Base-by-base conservation (phyloP, 129 eudicot species). In the sunflower (Helianthus annuus) region DNA sequence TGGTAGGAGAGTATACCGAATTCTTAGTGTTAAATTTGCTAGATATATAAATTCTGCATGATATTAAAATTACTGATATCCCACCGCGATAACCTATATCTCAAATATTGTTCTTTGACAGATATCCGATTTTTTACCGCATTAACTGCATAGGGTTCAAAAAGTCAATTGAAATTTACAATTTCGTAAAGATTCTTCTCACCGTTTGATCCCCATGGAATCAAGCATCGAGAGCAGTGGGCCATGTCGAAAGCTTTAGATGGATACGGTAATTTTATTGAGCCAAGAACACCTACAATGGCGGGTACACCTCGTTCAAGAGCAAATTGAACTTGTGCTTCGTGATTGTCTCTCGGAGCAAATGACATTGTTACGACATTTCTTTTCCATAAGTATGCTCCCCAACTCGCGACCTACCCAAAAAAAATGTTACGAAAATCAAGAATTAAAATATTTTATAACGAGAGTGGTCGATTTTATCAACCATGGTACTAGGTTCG, bases 281-380 rank as follows among this genome's bases (percentile, higher is more conserved):
- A 89, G 45, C 98, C 98, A 71, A 93, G 83, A 84, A 93, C 98
- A 64, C 98, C 98, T 67, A 89, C 92, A 78, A 93, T 88, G 78
- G 98, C 98, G 29, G 98, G 98, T 12, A 93, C 98, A 29, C 98
- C 98, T 72, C 98, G 81, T 82, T 92, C 98, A 58, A 92, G 96
- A 65, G 98, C 96, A 85, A 89, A 92, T 60, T 92, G 98, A 77
- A 92, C 96, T 77, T 92, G 98, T n/a, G 98, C 98, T 76, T 89
- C 94, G 66, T 92, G 98, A 36, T 91, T 86, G 75, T 92, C 98
- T 78, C 94, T 87, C 22, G 98, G 98, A 36, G 98, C 98, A 76
- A 93, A 89, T 27, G 98, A 93, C 98, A 93, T 93, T 4, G 98
- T 89, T 75, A 93, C 71, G 11, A 93, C 98, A 70, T 93, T 93